Evolutionary conservation across 73 alveolate species (phyloP), one percentile per base, ranked within the genome.

Genomic region (Paramecium pentaurelia): DNA sequence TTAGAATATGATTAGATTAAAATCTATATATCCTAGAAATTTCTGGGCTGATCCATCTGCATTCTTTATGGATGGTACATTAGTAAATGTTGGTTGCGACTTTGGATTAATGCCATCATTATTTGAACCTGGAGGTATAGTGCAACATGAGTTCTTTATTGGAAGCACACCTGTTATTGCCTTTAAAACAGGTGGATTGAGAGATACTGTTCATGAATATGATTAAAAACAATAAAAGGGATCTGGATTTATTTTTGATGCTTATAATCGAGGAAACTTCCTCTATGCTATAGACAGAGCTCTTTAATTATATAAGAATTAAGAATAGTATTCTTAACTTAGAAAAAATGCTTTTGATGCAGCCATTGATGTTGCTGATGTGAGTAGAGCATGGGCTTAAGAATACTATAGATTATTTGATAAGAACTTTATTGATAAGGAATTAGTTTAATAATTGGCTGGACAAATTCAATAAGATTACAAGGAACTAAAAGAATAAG

Each of bases 91-190:
- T 37, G 99, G 99, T 2, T 87, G 98, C 77, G 99, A 98, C 91
- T 98, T 95, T 93, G 99, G 99, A 36, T 88, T 98, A 68, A 98
- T 98, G 99, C 99, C 99, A 47, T 93, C 98, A 6, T 77, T 94
- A 60, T 98, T 98, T 86, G 99, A 98, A 90, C 99, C 99, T 18
- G 99, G 99, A 60, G 99, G 99, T 77, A 98, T 98, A 34, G 99
- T 98, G 7, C 97, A 98, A 86, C 99, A 98, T 92, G 99, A 98
- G 93, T 98, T 98, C 98, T 98, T 98, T 87, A 97, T 98, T 27
- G 99, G 99, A 8, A 94, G 98, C 44, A 98, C 99, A 2, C 99
- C 99, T 45, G 99, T 98, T 49, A 95, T 98, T 64, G 99, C 99
- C 12, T 97, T 94, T 92, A 96, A 97, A 83, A 98, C 99, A 0